Evolutionary conservation across 768 basidiomycete species (phyloP), one percentile per base, ranked within the genome.

Genomic region (Leccinum incarnatum): DNA sequence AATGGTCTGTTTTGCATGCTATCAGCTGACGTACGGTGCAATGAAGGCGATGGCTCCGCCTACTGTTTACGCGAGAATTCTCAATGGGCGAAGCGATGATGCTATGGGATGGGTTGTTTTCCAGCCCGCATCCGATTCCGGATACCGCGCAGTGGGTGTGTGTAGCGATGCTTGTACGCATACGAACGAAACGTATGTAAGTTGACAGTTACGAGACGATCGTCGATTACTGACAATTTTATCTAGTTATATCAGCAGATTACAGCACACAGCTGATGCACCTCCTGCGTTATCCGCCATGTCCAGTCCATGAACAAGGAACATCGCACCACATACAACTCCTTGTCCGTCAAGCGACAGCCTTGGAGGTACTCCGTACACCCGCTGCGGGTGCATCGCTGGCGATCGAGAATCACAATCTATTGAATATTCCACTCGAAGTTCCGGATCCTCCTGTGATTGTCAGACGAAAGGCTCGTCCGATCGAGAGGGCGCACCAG

Each of bases 101-200:
- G 32, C 69, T 99, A n/a, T 98, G 97, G 97, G 97, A 99, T 72
- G 94, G 89, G 1, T 71, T 98, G 9, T 96, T 99, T 71, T 93
- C 96, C 0, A 88, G 86, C 60, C 92, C 65, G 3, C 57, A 94
- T 74, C 82, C 90, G 19, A 79, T 87, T 0, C 77, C 96, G 29
- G 85, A 88, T 53, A 75, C 97, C 37, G 84, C 88, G 1, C 85
- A 87, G 54, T 95, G 91, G 88, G 78, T 96, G 53, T 95, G 93
- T 68, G 87, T 98, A 19, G 91, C 93, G 1, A 95, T 98, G 95
- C 82, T 99, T 17, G 84, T 98, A 56, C 86, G 97, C 54, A 92
- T 98, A 66, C 87, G 97, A 51, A 94, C 94, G 68, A 81, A 90
- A 68, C 73, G 95, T 42, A 42, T 42, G 40, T 94, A 65, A 75